A percentile compares a stretch with the other conserved stretches of the same genome.
Conservation (phyloP, 2,329 filamentous ascomycete species). For the Monosporascus sp. region DNA sequence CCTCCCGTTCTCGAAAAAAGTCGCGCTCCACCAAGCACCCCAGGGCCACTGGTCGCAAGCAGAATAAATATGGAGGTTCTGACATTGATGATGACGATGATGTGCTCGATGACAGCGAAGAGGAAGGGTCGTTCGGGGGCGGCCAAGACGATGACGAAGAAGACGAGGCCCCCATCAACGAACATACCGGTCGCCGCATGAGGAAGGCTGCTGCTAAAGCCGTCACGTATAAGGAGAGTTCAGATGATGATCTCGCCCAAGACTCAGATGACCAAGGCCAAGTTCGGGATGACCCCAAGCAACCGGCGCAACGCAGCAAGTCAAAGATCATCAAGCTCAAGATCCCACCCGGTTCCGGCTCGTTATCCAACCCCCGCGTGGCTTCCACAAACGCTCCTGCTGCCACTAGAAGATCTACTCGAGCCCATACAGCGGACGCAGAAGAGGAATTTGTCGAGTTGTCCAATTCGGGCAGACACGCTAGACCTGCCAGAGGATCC, state of each 20-base stretch:
- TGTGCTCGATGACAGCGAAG: slow-evolving; percentile 46
- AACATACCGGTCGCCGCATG: slow-evolving; percentile 39
- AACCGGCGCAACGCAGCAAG: slow-evolving; percentile 17
- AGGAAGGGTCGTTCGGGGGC: slow-evolving; percentile 45
- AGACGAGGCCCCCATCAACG: slow-evolving; percentile 31
- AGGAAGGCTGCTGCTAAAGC: slow-evolving; percentile 40
- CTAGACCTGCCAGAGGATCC: slow-evolving; percentile 42
- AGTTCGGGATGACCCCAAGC: slow-evolving; percentile 17
- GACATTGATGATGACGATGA: slow-evolving; percentile 60
- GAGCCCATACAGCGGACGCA: slow-evolving; percentile 50
- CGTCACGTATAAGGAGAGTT: slow-evolving; percentile 43
- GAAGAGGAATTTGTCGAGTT: slow-evolving; percentile 54
- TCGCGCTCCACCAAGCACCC: slow-evolving; percentile 32
- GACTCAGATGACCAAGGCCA: slow-evolving; percentile 35
- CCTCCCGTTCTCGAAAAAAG: slow-evolving; percentile 31
- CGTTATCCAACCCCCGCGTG: background rate
- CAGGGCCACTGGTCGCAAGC: slow-evolving; percentile 20
- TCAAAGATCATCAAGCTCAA: slow-evolving; percentile 43
- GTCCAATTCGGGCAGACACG: slow-evolving; percentile 57
- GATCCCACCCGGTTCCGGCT: slow-evolving; percentile 18
- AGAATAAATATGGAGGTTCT: slow-evolving; percentile 49
- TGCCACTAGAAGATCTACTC: slow-evolving; percentile 42
- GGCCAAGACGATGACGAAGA: slow-evolving; percentile 34
- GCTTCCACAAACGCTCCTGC: slow-evolving; percentile 10
- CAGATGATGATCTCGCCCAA: slow-evolving; percentile 31